Evolutionary conservation across 768 basidiomycete genomes (phyloP), one percentile per base, ranked within the genome.

Genomic region (Dictyophora rubrovolvata): DNA sequence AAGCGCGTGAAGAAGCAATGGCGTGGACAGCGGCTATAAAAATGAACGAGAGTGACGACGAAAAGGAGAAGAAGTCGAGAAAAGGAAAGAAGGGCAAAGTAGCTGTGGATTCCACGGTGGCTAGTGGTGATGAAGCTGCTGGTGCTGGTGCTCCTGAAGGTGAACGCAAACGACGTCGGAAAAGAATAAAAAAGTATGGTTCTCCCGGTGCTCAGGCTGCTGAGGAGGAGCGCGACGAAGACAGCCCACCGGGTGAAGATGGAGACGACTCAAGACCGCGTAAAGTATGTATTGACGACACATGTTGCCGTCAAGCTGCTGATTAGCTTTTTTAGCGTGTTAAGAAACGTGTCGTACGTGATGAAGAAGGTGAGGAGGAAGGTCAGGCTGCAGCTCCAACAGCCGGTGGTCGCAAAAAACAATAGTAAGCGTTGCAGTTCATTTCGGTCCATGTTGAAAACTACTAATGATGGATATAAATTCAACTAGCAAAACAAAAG

Each of bases 401-500:
- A 1, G 62, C 73, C n/a, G 76, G 73, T n/a, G 82, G 83, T 9
- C 80, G 84, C 35, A 89, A 86, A 74, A 89, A 87, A 69, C 85
- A 86, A 69, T 86, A 81, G 87, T 88, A 62, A 65, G 85, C 77
- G 7, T 36, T n/a, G n/a, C 21, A 18, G 21, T n/a, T n/a, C n/a
- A 3, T 53, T 53, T 17, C 8, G 4, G 20, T 49, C n/a, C 9
- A 14, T 42, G n/a, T 14, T 42, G 42, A n/a, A 42, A 42, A 3
- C 2, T 42, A 14, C 12, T 37, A 42, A 4, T 12, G 42, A 14
- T 46, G 54, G 48, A 61, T 53, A 62, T 9, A 37, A 33, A 21
- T n/a, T 5, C 50, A 49, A 42, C 20, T 62, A 93, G 92, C 68
- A 94, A 93, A 77, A 93, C 89, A 67, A 92, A 90, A 71, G 92